Base-by-base conservation (phyloP, 2,329 filamentous ascomycete genomes). In the Aureobasidium sp. region DNA sequence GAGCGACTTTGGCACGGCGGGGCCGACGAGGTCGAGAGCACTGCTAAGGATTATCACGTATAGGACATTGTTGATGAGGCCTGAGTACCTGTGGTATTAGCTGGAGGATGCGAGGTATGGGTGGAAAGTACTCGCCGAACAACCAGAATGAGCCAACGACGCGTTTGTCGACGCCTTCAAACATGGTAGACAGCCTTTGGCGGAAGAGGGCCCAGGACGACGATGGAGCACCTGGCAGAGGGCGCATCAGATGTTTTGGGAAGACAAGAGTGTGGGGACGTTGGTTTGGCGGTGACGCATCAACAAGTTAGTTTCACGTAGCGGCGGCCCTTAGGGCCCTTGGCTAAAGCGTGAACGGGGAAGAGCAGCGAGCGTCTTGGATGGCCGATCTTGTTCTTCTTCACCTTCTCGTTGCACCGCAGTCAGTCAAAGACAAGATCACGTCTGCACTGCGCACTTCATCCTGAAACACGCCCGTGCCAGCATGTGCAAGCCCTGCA, bases 31-130 rank as follows among this genome's bases (percentile, higher is more conserved):
- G 71, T 99, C 94, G 69, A 97, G 89, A 3, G 94, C 94, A 39
- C 94, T 90, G 33, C 91, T 95, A 70, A 99, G 88, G 72, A 97
- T 94, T 73, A 97, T 90, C 61, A 97, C 93, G 76, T 97, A 97
- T 76, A 97, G 88, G 68, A 97, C 90, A 77, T 97, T 97, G 76
- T 99, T 97, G 73, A 97, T 94, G 19, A 94, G 78, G 58, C 90
- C 90, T 93, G 70, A 12, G 15, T 35, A 35, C n/a, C n/a, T n/a
- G 31, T 29, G 24, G 37, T 44, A 24, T 54, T 29, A 42, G 37
- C 15, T 17, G 40, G 9, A 24, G 6, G 14, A 29, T 39, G 39
- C 44, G 39, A 40, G 45, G 57, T 31, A 42, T 29, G n/a, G 22
- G 40, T 22, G 19, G 12, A 19, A 8, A 3, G 19, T 33, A 66